These are phyloP conservation scores for Sarcomyxa edulis DNA, from an alignment of 768 basidiomycete genomes.

Conservation along the genomic window DNA sequence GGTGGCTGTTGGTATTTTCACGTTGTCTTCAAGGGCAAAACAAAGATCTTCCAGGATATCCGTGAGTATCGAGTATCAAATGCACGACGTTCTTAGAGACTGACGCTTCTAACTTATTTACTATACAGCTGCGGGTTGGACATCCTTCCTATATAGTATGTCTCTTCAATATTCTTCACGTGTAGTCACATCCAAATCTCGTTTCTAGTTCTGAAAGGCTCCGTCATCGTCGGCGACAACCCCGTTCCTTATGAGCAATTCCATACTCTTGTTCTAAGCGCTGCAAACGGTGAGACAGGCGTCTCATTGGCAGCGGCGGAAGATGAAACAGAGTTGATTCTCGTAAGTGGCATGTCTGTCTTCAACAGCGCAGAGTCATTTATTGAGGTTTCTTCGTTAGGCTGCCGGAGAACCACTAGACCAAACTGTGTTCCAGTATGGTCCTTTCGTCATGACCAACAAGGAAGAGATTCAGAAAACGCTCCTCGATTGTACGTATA, in stretches of 20 bases:
- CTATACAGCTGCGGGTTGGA: constrained; percentile 74
- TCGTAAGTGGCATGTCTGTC: constrained; percentile 41
- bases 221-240: constrained; percentile 53
- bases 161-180: not conserved
- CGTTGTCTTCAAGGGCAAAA: constrained; percentile 57
- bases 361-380: constrained; percentile 5
- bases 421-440: constrained; percentile 84
- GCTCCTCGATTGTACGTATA: constrained; percentile 65
- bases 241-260: constrained; percentile 44
- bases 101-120: constrained; percentile 2
- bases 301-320: constrained; percentile 55
- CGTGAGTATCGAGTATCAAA: constrained; percentile 40
- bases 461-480: constrained; percentile 79
- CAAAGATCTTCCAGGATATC: constrained; percentile 74
- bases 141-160: constrained; percentile 80
- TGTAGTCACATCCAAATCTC: not conserved
- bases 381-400: constrained; percentile 25
- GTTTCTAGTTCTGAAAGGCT: constrained; percentile 58
- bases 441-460: constrained; percentile 84
- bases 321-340: constrained; percentile 66
- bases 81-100: too few relatives aligned
- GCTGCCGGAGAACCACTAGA: constrained; percentile 86
- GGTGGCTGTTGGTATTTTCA: constrained; percentile 97
- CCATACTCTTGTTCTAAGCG: constrained; percentile 83
- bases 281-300: constrained; percentile 54